A percentile compares a stretch with the other conserved stretches of the same genome.
Evolutionary conservation across 2,329 filamentous ascomycete species (phyloP).

Genomic region (Aspergillus intermedius): DNA sequence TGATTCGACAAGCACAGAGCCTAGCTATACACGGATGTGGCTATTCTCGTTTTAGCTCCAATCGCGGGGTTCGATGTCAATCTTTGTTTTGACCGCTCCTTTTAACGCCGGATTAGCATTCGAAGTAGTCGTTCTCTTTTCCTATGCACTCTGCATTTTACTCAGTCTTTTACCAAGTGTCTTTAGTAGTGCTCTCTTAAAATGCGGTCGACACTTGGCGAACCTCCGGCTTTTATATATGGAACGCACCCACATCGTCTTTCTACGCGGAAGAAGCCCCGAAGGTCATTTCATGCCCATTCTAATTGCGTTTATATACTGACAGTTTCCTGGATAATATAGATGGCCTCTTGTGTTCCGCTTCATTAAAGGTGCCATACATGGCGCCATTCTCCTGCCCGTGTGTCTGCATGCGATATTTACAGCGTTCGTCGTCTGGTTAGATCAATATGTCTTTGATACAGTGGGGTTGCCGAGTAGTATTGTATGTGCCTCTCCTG

Average conservation of each 20-base stretch:
- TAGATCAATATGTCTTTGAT: constrained; percentile 48
- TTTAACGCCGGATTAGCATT: too few species aligned
- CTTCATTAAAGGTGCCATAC: constrained; percentile 59
- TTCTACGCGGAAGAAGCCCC: constrained; percentile 26
- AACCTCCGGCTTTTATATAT: not conserved
- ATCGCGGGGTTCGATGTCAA: too few species aligned
- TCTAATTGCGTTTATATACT: not conserved
- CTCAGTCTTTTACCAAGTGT: too few species aligned
- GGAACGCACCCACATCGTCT: constrained; percentile 27
- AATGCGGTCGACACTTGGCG: not conserved
- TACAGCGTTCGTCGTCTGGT: constrained; percentile 52
- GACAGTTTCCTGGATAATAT: not conserved
- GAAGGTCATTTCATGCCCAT: constrained; percentile 15
- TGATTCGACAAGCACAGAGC: too few species aligned
- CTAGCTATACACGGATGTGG: too few species aligned
- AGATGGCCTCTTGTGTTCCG: constrained; percentile 59
- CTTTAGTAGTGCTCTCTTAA: not conserved
- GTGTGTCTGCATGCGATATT: constrained; percentile 54
- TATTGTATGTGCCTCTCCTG: constrained; percentile 41
- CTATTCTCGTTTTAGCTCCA: too few species aligned
- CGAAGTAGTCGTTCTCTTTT: too few species aligned
- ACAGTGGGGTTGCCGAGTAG: constrained; percentile 51
- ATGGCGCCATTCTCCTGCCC: constrained; percentile 51
- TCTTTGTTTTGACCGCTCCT: constrained; percentile 3
- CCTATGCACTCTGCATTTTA: too few species aligned